phyloP scores from a whole-genome alignment of 202 grass and related monocot species.

The Panicum virgatum region DNA sequence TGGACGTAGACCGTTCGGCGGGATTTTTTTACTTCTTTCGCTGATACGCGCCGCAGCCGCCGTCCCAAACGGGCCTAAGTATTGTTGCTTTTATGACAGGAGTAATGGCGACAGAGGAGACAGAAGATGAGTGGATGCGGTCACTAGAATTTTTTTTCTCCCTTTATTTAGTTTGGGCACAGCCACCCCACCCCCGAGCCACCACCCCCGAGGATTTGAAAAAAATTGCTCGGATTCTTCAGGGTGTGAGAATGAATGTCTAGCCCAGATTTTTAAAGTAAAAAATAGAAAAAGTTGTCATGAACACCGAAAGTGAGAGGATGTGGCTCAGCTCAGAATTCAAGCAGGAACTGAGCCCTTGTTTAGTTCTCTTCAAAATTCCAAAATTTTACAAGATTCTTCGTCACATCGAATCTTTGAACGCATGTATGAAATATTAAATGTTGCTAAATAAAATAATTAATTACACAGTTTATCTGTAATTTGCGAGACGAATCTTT shows the following conservation, averaged over 20 bases:
- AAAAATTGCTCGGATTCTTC: constrained; percentile 2
- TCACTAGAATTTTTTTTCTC: not conserved
- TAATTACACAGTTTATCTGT: too few relatives aligned
- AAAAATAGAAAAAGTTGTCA: not conserved
- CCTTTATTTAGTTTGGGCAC: not conserved
- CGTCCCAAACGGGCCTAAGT: too few relatives aligned
- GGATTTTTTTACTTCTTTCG: too few relatives aligned
- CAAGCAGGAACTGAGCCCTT: too few relatives aligned
- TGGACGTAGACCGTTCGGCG: too few relatives aligned
- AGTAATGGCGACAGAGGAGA: constrained; percentile 8
- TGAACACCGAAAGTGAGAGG: not conserved
- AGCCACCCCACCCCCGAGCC: not conserved
- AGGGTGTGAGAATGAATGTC: constrained; percentile 10
- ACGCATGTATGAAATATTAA: too few relatives aligned
- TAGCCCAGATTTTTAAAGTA: not conserved
- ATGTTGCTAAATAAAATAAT: too few relatives aligned
- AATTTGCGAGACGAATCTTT: too few relatives aligned
- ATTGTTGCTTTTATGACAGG: not conserved
- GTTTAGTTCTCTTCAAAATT: too few relatives aligned
- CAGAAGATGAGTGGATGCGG: not conserved
- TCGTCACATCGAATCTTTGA: too few relatives aligned
- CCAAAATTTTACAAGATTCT: too few relatives aligned
- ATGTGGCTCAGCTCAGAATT: not conserved
- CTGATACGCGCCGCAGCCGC: too few relatives aligned
- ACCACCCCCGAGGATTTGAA: constrained; percentile 5